These are phyloP conservation scores for Trichoderma harzianum DNA, from an alignment of 2,329 filamentous ascomycete genomes.

Conservation along the genomic window DNA sequence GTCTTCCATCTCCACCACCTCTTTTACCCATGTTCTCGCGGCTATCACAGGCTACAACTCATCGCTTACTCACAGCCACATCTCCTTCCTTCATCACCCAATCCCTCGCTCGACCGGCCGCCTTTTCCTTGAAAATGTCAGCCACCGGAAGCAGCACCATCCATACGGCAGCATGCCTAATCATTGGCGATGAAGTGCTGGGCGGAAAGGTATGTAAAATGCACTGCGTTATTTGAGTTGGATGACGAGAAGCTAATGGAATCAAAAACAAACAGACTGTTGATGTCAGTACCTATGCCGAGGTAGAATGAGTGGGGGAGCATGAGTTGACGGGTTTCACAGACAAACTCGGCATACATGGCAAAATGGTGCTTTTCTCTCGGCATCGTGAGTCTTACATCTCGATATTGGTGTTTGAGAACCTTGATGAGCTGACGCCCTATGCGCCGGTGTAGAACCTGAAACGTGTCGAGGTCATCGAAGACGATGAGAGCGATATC, in stretches of 20 bases:
- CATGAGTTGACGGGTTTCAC: slow-evolving; percentile 21
- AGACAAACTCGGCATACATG: slow-evolving; percentile 64
- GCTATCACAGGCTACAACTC: slow-evolving; percentile 68
- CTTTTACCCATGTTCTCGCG: slow-evolving; percentile 65
- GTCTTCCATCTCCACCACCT: not conserved
- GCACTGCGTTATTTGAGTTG: not conserved
- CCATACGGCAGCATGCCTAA: slow-evolving; percentile 84
- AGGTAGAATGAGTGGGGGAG: not conserved
- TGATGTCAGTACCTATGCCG: slow-evolving; percentile 30
- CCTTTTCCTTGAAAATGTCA: slow-evolving; percentile 38
- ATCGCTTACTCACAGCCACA: slow-evolving; percentile 47
- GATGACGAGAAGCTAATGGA: slow-evolving; percentile 17
- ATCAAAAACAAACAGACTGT: slow-evolving; percentile 30
- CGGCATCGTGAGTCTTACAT: slow-evolving; percentile 49
- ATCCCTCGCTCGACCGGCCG: slow-evolving; percentile 23
- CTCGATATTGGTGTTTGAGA: not conserved
- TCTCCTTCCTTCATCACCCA: slow-evolving; percentile 29
- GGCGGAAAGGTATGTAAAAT: slow-evolving; percentile 74
- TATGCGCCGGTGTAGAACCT: slow-evolving; percentile 49
- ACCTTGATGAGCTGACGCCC: not conserved
- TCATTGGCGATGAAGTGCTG: slow-evolving; percentile 96
- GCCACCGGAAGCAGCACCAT: slow-evolving; percentile 61
- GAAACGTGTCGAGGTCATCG: slow-evolving; percentile 87
- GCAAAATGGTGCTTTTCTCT: slow-evolving; percentile 63
- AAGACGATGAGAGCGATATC: slow-evolving; percentile 88